These are phyloP conservation scores for Mycena vitilis DNA, from an alignment of 768 basidiomycete species.

Conservation along the genomic window DNA sequence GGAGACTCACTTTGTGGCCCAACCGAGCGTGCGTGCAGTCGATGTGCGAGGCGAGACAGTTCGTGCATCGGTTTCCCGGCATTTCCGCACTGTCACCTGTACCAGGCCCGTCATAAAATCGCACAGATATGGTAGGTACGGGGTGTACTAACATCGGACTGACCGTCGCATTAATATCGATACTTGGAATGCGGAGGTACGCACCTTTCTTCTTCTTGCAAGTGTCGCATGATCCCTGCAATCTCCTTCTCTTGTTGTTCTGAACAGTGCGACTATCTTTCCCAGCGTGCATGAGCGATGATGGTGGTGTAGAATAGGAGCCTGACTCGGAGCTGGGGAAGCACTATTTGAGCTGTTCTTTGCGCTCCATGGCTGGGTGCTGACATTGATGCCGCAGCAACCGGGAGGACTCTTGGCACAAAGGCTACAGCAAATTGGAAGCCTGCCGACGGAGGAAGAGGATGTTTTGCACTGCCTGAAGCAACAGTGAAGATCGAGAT, in stretches of 20 bases:
- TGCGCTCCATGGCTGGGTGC: too few relatives aligned
- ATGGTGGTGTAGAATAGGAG: neutral
- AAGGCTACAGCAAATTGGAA: too few relatives aligned
- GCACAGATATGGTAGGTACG: neutral
- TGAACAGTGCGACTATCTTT: neutral
- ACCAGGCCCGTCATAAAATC: neutral
- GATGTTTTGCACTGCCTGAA: too few relatives aligned
- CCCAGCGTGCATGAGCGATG: neutral
- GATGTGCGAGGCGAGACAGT: neutral
- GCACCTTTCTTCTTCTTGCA: constrained; percentile 22
- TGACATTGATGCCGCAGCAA: too few relatives aligned
- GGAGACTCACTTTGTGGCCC: neutral
- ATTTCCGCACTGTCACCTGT: constrained; percentile 6
- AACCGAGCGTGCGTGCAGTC: neutral
- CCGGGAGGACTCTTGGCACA: too few relatives aligned
- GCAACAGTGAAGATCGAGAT: too few relatives aligned
- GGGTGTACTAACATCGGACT: constrained; percentile 1
- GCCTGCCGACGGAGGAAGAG: too few relatives aligned
- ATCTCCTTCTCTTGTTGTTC: constrained; percentile 13
- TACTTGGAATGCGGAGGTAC: neutral
- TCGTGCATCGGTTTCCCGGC: neutral
- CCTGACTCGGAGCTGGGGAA: too few relatives aligned
- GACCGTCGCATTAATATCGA: neutral
- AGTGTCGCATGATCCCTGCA: constrained; percentile 7
- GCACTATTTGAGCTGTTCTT: too few relatives aligned